phyloP scores from a whole-genome alignment of 495 filamentous ascomycete species.

The Aspergillus kassunensis region DNA sequence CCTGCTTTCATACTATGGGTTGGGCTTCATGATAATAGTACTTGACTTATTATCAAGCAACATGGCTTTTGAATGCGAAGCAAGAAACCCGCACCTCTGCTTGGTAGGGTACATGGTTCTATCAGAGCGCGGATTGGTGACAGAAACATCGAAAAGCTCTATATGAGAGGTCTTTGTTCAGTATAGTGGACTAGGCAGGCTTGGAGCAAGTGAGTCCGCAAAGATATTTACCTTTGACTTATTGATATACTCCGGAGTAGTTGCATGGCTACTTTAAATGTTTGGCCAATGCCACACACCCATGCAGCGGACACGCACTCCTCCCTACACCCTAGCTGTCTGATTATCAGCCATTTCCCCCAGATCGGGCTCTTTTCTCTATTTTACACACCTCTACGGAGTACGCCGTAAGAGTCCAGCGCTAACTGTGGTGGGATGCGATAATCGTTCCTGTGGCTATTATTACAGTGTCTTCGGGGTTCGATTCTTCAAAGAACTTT shows the following conservation, averaged over 20 bases:
- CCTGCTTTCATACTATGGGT: background rate
- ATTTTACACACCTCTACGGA: too few species aligned
- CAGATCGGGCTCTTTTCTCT: conserved; percentile 16
- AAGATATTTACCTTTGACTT: too few species aligned
- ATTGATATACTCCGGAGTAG: too few species aligned
- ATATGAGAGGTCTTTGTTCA: background rate
- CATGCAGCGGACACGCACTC: conserved; percentile 22
- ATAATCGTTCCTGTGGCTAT: conserved; percentile 12
- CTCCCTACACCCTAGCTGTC: conserved; percentile 17
- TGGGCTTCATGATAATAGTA: background rate
- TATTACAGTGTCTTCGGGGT: background rate
- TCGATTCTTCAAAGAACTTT: background rate
- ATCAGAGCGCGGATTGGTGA: background rate
- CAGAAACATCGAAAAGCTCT: background rate
- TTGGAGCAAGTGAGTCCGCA: background rate
- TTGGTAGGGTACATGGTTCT: too few species aligned
- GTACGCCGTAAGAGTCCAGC: conserved; percentile 2
- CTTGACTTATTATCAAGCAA: background rate
- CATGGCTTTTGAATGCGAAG: too few species aligned
- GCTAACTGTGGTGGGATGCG: conserved; percentile 9
- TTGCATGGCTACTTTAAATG: background rate
- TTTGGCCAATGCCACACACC: conserved; percentile 24
- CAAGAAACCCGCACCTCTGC: too few species aligned
- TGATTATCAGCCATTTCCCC: conserved; percentile 20
- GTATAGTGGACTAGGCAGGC: background rate